phyloP scores from a whole-genome alignment of 768 basidiomycete species.

The Lactarius sp. region DNA sequence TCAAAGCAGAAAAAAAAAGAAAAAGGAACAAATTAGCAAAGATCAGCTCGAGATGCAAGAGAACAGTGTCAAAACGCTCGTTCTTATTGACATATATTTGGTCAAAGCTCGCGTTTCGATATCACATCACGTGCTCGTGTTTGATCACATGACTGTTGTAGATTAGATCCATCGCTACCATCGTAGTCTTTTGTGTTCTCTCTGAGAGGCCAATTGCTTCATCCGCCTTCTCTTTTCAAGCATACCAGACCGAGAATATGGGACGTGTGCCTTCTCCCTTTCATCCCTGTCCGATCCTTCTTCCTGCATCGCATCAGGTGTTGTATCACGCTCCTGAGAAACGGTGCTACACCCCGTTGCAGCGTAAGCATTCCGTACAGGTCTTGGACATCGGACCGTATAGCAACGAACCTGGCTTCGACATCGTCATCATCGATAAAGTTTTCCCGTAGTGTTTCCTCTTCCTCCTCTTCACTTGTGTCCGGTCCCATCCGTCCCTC shows the following conservation, averaged over 20 bases:
- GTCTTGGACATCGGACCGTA: neutral
- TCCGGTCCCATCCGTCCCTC: conserved; percentile 36
- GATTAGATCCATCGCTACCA: neutral
- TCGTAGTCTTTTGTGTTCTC: conserved; percentile 6
- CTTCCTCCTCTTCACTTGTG: conserved; percentile 42
- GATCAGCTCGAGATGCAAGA: neutral
- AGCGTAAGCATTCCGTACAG: neutral
- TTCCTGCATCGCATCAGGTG: neutral
- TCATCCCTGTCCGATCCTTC: neutral
- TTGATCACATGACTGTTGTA: conserved; percentile 11
- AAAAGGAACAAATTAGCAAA: conserved; percentile 1
- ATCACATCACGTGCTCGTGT: conserved; percentile 22
- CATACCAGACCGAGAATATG: conserved; percentile 6
- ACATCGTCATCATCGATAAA: conserved; percentile 33
- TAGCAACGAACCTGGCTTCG: conserved; percentile 13
- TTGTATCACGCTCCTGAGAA: conserved; percentile 1
- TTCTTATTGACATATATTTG: conserved; percentile 22
- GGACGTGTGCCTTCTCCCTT: neutral
- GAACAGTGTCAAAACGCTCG: neutral
- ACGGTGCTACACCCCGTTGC: neutral
- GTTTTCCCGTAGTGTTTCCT: conserved; percentile 30
- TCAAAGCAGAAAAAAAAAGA: neutral
- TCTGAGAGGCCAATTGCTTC: conserved; percentile 1
- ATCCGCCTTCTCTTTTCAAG: conserved; percentile 18
- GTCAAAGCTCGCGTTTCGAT: conserved; percentile 5